Percentiles rank a stretch among this genome's conserved stretches.
Conservation (phyloP, 441 rosid species). For the Daphne laureola region DNA sequence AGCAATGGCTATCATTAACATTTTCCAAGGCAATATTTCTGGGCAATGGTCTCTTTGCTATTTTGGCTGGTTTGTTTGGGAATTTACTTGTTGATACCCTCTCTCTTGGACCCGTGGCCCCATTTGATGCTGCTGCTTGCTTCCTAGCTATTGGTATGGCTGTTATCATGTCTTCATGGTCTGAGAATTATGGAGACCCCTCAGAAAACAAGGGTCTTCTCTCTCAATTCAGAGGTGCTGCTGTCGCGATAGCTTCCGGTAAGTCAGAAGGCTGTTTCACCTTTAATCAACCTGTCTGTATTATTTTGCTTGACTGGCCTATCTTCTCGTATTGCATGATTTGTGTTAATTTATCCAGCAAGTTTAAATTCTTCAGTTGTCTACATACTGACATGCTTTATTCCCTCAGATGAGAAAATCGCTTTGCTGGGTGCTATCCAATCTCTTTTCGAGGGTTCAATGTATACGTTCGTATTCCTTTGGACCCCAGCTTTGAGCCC, state of each 20-base stretch:
- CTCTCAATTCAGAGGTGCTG: slow-evolving; percentile 87
- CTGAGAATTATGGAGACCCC: slow-evolving; percentile 86
- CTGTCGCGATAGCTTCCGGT: slow-evolving; percentile 95
- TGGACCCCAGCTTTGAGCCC: slow-evolving; percentile 99
- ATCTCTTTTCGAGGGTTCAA: slow-evolving; percentile 95
- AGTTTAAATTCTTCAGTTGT: slow-evolving; percentile 1
- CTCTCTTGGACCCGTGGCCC: slow-evolving; percentile 89
- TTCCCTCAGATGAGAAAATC: slow-evolving; percentile 77
- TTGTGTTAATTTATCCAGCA: neutral
- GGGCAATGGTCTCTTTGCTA: slow-evolving; percentile 96
- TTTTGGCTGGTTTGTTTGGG: slow-evolving; percentile 88
- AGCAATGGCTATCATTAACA: slow-evolving; percentile 85
- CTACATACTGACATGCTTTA: slow-evolving; percentile 8
- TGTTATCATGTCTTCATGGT: slow-evolving; percentile 77
- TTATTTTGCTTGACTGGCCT: slow-evolving; percentile 11
- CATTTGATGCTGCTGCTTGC: slow-evolving; percentile 97
- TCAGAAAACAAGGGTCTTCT: slow-evolving; percentile 88
- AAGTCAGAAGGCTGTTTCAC: slow-evolving; percentile 8
- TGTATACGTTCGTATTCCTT: slow-evolving; percentile 97
- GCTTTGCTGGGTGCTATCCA: slow-evolving; percentile 96
- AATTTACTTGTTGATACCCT: slow-evolving; percentile 74
- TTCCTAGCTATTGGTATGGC: slow-evolving; percentile 95
- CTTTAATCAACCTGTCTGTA: neutral
- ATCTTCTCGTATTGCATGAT: slow-evolving; percentile 2
- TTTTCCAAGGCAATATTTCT: slow-evolving; percentile 97